Percentiles rank a stretch among this genome's conserved stretches.
Conservation (phyloP, 2,329 filamentous ascomycete genomes). For the Penicillium aurantiogriseum region DNA sequence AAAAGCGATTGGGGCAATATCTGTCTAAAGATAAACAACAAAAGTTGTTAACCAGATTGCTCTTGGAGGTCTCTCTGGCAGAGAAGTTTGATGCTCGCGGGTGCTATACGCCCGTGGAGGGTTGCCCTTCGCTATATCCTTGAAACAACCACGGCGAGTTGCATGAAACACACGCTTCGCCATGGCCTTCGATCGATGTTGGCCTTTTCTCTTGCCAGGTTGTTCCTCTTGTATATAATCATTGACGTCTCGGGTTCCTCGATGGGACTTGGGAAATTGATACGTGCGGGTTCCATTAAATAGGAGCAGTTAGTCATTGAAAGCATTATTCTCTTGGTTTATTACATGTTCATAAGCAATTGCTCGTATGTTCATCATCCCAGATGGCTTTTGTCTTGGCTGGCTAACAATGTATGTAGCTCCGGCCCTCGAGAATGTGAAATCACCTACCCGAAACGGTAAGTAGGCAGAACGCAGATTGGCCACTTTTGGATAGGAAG, state of each 20-base stretch:
- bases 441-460: background rate
- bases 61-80: conserved; percentile 5
- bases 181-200: background rate
- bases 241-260: conserved; percentile 1
- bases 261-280: conserved; percentile 3
- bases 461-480: background rate
- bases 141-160: background rate
- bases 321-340: conserved; percentile 3
- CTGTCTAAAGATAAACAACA: conserved; percentile 16
- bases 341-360: background rate
- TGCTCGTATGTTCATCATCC: background rate
- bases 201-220: conserved; percentile 2
- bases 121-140: background rate
- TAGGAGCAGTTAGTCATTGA: conserved; percentile 13
- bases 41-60: conserved; percentile 10
- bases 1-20: conserved; percentile 32
- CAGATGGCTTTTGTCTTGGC: background rate
- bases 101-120: background rate
- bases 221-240: conserved; percentile 14
- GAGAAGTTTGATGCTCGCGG: background rate
- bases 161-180: background rate
- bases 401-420: too few species aligned
- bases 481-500: background rate
- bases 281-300: conserved; percentile 2
- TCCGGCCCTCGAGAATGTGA: background rate